phyloP scores from a whole-genome alignment of 768 basidiomycete genomes.

The Crassisporium funariophilum region DNA sequence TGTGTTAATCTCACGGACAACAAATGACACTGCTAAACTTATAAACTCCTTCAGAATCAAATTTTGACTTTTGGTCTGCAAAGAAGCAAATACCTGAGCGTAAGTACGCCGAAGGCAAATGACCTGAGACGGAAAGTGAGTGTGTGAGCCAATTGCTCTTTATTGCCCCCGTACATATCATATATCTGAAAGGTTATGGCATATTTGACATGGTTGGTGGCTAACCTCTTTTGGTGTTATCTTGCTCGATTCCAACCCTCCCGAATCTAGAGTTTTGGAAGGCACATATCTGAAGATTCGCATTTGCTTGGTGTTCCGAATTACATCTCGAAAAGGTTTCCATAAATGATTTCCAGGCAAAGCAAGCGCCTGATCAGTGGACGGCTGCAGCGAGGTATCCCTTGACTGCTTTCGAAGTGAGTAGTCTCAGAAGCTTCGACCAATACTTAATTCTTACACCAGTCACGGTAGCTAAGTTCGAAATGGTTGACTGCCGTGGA shows the following conservation, averaged over 20 bases:
- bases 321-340: slow-evolving; percentile 32
- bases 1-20: no score
- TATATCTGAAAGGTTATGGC: slow-evolving; percentile 32
- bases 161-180: slow-evolving; percentile 12
- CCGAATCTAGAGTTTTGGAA: slow-evolving; percentile 40
- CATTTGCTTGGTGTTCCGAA: slow-evolving; percentile 35
- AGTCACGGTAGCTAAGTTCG: slow-evolving; percentile 38
- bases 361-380: slow-evolving; percentile 35
- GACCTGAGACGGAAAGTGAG: slow-evolving; percentile 8
- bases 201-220: slow-evolving; percentile 34
- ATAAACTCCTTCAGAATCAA: no score
- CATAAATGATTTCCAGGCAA: slow-evolving; percentile 41
- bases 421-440: slow-evolving; percentile 35
- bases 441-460: slow-evolving; percentile 26
- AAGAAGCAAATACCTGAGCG: no score
- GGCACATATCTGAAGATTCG: slow-evolving; percentile 47
- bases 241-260: slow-evolving; percentile 33
- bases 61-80: not conserved
- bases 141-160: slow-evolving; percentile 8
- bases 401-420: slow-evolving; percentile 33
- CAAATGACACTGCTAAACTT: no score
- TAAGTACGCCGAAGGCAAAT: slow-evolving; percentile 6
- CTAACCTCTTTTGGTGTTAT: slow-evolving; percentile 46
- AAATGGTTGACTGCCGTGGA: slow-evolving; percentile 43
- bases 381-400: slow-evolving; percentile 27